phyloP scores from a whole-genome alignment of 345 rosid species.

The Hibiscus trionum region DNA sequence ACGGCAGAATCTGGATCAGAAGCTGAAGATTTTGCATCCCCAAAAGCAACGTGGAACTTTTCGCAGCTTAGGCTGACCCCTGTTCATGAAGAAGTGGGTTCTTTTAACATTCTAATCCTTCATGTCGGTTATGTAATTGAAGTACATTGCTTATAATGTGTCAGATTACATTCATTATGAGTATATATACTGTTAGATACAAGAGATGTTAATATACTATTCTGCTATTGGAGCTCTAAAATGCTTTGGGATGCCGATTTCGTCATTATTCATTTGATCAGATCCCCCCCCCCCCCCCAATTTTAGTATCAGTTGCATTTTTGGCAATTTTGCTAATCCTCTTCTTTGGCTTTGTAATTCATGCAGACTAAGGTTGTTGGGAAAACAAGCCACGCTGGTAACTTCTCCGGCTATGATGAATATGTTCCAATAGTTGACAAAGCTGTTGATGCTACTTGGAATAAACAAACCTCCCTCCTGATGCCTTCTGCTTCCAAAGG shows the following conservation, averaged over 20 bases:
- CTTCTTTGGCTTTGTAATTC: conserved; percentile 11
- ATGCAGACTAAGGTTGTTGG: conserved; percentile 64
- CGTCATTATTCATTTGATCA: background rate
- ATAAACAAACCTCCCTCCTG: conserved; percentile 48
- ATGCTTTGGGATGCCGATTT: background rate
- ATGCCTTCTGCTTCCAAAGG: conserved; percentile 54
- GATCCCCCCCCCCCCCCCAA: background rate
- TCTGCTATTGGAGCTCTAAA: background rate
- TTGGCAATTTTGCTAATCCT: background rate
- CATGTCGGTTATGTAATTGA: background rate
- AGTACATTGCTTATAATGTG: background rate
- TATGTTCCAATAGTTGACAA: conserved; percentile 98
- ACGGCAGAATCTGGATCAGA: conserved; percentile 99
- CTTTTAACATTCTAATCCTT: background rate
- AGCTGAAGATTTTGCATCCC: conserved; percentile 87
- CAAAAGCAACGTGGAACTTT: conserved; percentile 76
- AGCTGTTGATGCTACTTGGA: conserved; percentile 87
- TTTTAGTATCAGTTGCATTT: background rate
- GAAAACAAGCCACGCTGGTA: conserved; percentile 50
- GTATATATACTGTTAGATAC: background rate
- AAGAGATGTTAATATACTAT: background rate
- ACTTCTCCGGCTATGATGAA: conserved; percentile 91
- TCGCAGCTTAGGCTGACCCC: conserved; percentile 89
- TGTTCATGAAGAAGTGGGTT: conserved; percentile 90
- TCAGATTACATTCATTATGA: background rate